A percentile compares a stretch with the other conserved stretches of the same genome.
Evolutionary conservation across 768 basidiomycete species (phyloP).

Genomic region (Trametes cubensis): DNA sequence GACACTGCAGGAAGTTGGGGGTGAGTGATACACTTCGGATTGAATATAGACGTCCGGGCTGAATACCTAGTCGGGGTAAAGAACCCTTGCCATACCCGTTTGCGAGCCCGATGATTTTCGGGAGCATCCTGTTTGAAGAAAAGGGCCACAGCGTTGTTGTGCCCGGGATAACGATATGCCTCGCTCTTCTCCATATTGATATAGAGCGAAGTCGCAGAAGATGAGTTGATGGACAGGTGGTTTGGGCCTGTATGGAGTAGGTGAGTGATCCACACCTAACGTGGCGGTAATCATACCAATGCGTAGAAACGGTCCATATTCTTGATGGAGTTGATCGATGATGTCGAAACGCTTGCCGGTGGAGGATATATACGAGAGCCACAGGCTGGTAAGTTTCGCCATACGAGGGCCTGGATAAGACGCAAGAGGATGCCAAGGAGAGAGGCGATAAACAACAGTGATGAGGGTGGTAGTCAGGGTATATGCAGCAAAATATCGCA

Average conservation of each 20-base stretch:
- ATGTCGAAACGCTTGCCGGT: constrained; percentile 8
- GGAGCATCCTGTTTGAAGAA: constrained; percentile 32
- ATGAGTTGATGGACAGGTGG: constrained; percentile 34
- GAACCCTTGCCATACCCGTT: constrained; percentile 33
- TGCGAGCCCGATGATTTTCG: constrained; percentile 30
- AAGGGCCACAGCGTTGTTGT: constrained; percentile 29
- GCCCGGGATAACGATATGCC: constrained; percentile 30
- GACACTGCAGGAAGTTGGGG: background rate
- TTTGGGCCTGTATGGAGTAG: background rate
- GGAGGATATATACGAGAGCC: constrained; percentile 1
- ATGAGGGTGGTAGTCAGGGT: background rate
- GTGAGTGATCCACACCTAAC: no score
- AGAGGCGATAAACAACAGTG: constrained; percentile 22
- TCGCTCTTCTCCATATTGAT: constrained; percentile 34
- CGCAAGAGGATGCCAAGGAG: constrained; percentile 25
- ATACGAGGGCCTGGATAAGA: constrained; percentile 17
- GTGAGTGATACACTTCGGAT: background rate
- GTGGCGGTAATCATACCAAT: background rate
- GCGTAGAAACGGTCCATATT: constrained; percentile 22
- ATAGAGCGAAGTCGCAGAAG: constrained; percentile 32
- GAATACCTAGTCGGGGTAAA: constrained; percentile 33
- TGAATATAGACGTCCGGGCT: background rate
- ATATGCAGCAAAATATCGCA: background rate
- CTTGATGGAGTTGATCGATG: constrained; percentile 11
- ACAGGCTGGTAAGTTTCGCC: constrained; percentile 9